These are phyloP conservation scores for Tetramitus jugosus DNA, from an alignment of 208 protist species.

Conservation along the genomic window DNA sequence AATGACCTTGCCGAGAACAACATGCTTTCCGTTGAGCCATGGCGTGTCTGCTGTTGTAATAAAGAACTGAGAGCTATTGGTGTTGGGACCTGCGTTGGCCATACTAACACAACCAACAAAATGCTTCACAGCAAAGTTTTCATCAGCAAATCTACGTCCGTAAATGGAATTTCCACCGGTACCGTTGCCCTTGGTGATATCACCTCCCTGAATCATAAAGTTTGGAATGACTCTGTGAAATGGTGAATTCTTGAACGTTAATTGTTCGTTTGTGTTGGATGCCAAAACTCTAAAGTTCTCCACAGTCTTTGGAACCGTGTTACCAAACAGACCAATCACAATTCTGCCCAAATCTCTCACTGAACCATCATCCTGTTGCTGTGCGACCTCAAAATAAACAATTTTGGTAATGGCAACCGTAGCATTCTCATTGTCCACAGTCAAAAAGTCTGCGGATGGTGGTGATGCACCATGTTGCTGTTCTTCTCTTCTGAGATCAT, in stretches of 20 bases:
- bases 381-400: too few relatives aligned
- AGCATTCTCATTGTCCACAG: too few relatives aligned
- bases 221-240: slow-evolving; percentile 40
- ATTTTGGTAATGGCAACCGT: too few relatives aligned
- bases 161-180: slow-evolving; percentile 46
- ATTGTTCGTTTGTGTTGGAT: slow-evolving; percentile 39
- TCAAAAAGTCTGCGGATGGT: too few relatives aligned
- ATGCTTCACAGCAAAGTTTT: slow-evolving; percentile 86
- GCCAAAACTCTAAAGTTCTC: slow-evolving; percentile 49
- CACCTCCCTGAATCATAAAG: slow-evolving; percentile 49
- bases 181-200: slow-evolving; percentile 46
- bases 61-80: slow-evolving; percentile 58
- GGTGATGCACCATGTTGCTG: too few relatives aligned
- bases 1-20: not conserved
- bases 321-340: slow-evolving; percentile 47
- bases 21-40: not conserved
- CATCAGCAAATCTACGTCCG: slow-evolving; percentile 57
- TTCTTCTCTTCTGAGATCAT: too few relatives aligned
- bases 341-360: slow-evolving; percentile 34
- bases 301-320: slow-evolving; percentile 52
- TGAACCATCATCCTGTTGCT: too few relatives aligned
- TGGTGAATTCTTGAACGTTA: slow-evolving; percentile 63
- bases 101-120: slow-evolving; percentile 47
- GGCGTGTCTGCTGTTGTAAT: slow-evolving; percentile 47
- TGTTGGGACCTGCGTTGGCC: slow-evolving; percentile 44